Conservation (phyloP, 306 rosid genomes). For the Cucumis cinereus region DNA sequence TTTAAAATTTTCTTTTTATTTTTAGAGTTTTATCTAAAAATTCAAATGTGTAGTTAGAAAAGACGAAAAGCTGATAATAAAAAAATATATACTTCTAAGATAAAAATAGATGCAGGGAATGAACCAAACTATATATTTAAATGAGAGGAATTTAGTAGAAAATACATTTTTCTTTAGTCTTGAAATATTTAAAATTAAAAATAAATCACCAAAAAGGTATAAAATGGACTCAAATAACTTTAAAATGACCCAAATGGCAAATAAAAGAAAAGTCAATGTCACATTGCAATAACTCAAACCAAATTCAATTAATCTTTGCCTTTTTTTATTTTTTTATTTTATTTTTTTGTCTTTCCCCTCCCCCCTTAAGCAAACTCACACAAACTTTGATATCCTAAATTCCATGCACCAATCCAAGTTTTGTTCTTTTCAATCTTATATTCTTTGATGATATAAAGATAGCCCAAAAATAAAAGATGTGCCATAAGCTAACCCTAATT, state of each 20-base stretch:
- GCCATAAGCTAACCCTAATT: not conserved
- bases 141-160: too few relatives aligned
- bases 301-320: not conserved
- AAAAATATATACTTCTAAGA: too few relatives aligned
- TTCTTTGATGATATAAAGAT: slow-evolving; percentile 9
- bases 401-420: slow-evolving; percentile 9
- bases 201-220: not conserved
- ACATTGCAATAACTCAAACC: not conserved
- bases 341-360: not conserved
- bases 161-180: not conserved
- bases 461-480: not conserved
- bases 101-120: not conserved
- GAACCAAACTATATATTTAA: not conserved
- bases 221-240: not conserved
- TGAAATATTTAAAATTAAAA: too few relatives aligned
- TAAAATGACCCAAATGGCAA: not conserved
- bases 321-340: not conserved
- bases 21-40: too few relatives aligned
- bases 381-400: slow-evolving; percentile 2
- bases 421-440: slow-evolving; percentile 5
- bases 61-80: too few relatives aligned
- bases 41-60: too few relatives aligned
- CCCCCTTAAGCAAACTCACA: not conserved
- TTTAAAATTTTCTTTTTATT: too few relatives aligned
- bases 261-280: not conserved